Base-by-base conservation (phyloP, 352 stramenopile species). In the Phytophthora brassicae region DNA sequence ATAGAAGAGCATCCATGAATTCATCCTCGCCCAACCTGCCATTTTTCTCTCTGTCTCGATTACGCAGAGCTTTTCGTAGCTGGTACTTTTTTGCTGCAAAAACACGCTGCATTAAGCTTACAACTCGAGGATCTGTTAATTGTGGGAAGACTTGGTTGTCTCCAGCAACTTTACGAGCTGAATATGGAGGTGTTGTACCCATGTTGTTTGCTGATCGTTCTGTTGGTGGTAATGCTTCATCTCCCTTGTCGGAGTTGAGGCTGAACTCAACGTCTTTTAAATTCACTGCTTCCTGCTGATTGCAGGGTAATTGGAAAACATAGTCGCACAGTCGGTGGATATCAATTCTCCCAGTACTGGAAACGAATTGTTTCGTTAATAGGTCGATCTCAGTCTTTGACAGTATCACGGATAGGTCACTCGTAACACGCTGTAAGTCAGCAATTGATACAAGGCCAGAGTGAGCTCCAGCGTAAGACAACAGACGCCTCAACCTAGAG, bases 1-100 rank as follows among this genome's bases (percentile, higher is more conserved):
- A 73, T 51, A 82, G 41, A 44, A 94, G 55, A 3, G 83, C 84
- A 42, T 82, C 74, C 82, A 93, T 92, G 57, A 95, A 93, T 52
- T 71, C 79, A 59, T 92, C 84, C 72, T 94, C 84, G 0, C 56
- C 39, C 11, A 95, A 57, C 23, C 60, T 59, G 0, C 86, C 84
- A 28, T 56, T 81, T 56, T 81, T 87, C 55, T 88, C 65, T 4
- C 38, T 41, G 60, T 93, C 84, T 43, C 67, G 66, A 16, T 89
- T 78, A 8, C 83, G 79, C 31, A 92, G 51, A 4, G 79, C 76
- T 48, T 85, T 87, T 13, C 84, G 79, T 45, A 95, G 60, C 28
- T 86, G 70, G 48, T 94, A 95, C 59, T 92, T 92, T 3, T 68
- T 70, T 3, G 54, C 33, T 12, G 62, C 70, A 74, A 94, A 93